Evolutionary conservation across 129 eudicot species (phyloP), one percentile per base, ranked within the genome.

Genomic region (Flaveria sonorensis): DNA sequence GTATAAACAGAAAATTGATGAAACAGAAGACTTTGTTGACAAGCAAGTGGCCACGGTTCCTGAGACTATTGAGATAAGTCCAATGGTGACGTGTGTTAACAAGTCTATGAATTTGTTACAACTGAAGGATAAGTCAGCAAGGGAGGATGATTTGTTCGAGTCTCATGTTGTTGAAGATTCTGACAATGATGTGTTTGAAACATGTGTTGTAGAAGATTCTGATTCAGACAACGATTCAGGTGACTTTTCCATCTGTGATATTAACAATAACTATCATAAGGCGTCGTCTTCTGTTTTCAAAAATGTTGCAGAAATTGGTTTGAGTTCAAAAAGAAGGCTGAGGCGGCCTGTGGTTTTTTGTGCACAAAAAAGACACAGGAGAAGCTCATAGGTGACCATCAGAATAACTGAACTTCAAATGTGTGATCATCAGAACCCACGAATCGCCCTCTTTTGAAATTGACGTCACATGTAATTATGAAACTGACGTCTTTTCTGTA

Each of bases 141-240:
- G 62, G 16, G 81, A 24, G 15, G 45, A 67, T 32, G 18, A 50
- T 66, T 15, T 61, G 26, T n/a, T 36, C 36, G 73, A 71, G 20
- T 5, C 67, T 14, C 66, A 47, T 63, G 21, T 50, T 51, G 67
- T 79, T 32, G 81, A 81, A 61, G 48, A 81, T 46, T 50, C 77
- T 5, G 75, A 51, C 63, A 81, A 67, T 45, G 86, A 71, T 32
- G 86, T 77, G 85, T 20, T 50, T 70, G 84, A 68, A 61, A 77
- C 73, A 10, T 85, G 78, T 63, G 81, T 85, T 14, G 81, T 85
- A 9, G 84, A 83, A 72, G 92, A 88, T 60, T 80, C 86, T 46
- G 87, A 83, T 65, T 82, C 83, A 20, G 89, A 88, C 51, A 2
- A 8, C 40, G 63, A 77, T 50, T 28, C 26, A n/a, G 68, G 10